Evolutionary conservation across 129 eudicot genomes (phyloP).

Genomic region (Escallonia herrerae): DNA sequence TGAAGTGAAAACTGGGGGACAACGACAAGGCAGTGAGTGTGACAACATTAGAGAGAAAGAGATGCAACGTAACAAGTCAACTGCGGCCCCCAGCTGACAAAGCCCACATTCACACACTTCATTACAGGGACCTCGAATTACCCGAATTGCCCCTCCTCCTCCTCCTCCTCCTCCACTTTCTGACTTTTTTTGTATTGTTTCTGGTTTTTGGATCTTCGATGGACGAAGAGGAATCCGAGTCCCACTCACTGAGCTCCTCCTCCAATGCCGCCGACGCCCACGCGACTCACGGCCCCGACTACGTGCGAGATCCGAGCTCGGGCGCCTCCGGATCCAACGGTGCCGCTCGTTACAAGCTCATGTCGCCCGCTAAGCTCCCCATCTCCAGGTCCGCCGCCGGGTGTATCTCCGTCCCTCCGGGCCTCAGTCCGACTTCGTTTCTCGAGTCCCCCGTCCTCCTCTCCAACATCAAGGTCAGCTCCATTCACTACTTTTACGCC

Average conservation of each 20-base stretch:
- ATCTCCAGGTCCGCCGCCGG: conserved; percentile 60
- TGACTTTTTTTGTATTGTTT: not conserved
- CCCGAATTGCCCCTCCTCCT: conserved; percentile 8
- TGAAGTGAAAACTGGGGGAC: not conserved
- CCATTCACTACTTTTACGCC: too few relatives aligned
- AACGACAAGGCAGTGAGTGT: not conserved
- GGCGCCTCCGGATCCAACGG: conserved; percentile 41
- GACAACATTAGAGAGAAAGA: not conserved
- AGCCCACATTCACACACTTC: conserved; percentile 1
- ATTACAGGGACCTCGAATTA: not conserved
- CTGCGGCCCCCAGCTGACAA: conserved; percentile 6
- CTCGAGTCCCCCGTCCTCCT: conserved; percentile 94
- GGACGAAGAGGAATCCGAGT: conserved; percentile 30
- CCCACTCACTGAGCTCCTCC: conserved; percentile 28
- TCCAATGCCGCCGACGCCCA: conserved; percentile 25
- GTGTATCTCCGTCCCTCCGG: conserved; percentile 66
- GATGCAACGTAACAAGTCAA: conserved; percentile 13
- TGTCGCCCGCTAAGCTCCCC: conserved; percentile 98
- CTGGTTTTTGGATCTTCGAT: conserved; percentile 21
- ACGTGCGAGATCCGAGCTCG: conserved; percentile 17
- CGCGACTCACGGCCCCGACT: conserved; percentile 6
- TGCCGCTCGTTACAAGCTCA: conserved; percentile 69
- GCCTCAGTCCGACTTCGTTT: conserved; percentile 91
- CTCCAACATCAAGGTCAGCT: conserved; percentile 70
- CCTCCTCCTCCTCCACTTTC: not conserved